Evolutionary conservation across 2,329 filamentous ascomycete genomes (phyloP), one percentile per base, ranked within the genome.

Genomic region (Lojkania enalia): DNA sequence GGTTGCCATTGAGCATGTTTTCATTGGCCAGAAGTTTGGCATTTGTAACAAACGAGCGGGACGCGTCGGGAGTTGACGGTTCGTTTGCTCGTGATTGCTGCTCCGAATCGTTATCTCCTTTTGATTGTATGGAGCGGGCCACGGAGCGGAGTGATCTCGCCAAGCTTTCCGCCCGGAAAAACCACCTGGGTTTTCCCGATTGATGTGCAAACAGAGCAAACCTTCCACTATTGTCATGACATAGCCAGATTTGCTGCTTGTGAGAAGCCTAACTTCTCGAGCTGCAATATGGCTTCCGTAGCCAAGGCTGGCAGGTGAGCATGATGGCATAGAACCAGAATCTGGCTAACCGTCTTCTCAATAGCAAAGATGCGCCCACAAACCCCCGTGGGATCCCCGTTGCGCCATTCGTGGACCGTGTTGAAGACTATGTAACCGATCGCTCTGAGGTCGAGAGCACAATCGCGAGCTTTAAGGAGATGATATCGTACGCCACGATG

Each of bases 391-490:
- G 89, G 49, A 95, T 95, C 49, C 89, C 89, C 18, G 82, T 82
- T 63, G 89, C 89, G 53, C 88, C 88, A 4, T 94, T 94, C 68
- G 87, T 94, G 65, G 88, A 94, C 72, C 88, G 86, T 60, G 88
- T 94, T 52, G 89, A 95, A 70, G 88, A 95, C 74, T 95, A 92
- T 76, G 86, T 94, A 46, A 77, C 86, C 33, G 83, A 86, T 31
- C 82, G 88, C 42, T 82, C 82, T 27, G 87, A 95, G 63, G 89
- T 94, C 58, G 89, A 95, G 67, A 77, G 80, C 35, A 91, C 88
- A 13, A 77, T 95, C 63, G 85, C 87, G 65, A 90, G 81, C 69
- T 95, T 95, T 69, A 88, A 92, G 67, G 89, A 95, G 76, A 94
- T 95, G 88, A 95, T 95, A 56, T 89, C 88, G 88, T 94, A 79